Evolutionary conservation across 2,329 filamentous ascomycete genomes (phyloP), one percentile per base, ranked within the genome.

Genomic region (Pseudofabraea citricarpa): DNA sequence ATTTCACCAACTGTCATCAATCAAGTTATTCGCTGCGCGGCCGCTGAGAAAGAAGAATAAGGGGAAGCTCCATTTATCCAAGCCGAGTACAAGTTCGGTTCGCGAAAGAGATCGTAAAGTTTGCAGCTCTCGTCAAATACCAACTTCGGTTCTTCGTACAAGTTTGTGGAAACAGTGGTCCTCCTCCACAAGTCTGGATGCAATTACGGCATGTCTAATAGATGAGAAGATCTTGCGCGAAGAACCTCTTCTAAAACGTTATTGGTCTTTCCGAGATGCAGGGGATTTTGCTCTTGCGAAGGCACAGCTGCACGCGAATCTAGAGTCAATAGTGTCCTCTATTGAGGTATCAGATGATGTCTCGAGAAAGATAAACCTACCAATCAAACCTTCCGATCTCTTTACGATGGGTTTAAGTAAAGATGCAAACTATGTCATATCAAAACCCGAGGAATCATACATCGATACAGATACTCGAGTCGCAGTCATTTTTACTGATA

Each of bases 161-260:
- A 60, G 68, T 46, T 65, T 75, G 31, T 75, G 72, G 72, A 70
- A 70, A 45, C 61, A 64, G 12, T 75, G 72, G 72, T 68, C 72
- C 39, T 66, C 68, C 18, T 63, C 64, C 1, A 61, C 60, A 22
- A 65, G 65, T 23, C 61, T 75, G 10, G 72, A 75, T 39, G 72
- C 68, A 12, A 66, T 74, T 6, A 69, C 68, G 10, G 66, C 69
- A 2, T 70, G 71, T 45, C 73, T 70, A 66, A 60, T 70, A 53
- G 67, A 70, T 45, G 67, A 70, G 46, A 56, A 58, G 12, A 55
- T 67, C n/a, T 51, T 70, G 4, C 60, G 67, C 21, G 49, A 56
- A 45, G 66, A 70, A 29, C 56, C 54, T 26, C 66, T 41, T 63
- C 63, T 41, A 62, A 65, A 4, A 58, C 64, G 18, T 58, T 65